Conservation (phyloP, 441 rosid genomes). For the Jatropha multifida region DNA sequence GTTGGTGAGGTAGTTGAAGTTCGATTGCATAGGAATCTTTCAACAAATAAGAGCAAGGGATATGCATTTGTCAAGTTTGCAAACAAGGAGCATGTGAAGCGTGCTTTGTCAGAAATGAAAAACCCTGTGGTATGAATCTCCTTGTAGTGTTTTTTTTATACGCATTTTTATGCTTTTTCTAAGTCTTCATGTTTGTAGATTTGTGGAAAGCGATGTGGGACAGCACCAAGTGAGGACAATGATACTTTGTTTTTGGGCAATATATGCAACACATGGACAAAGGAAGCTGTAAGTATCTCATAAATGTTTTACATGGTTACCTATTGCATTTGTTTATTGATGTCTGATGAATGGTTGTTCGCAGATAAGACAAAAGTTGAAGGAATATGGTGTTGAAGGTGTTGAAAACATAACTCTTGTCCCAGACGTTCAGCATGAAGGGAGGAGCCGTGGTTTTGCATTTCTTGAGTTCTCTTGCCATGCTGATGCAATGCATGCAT, state of each 20-base stretch:
- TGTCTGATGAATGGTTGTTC: conserved; percentile 25
- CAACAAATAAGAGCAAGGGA: conserved; percentile 50
- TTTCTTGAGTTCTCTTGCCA: conserved; percentile 67
- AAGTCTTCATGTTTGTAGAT: conserved; percentile 37
- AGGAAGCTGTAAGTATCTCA: conserved; percentile 58
- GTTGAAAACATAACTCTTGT: conserved; percentile 60
- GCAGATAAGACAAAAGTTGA: conserved; percentile 64
- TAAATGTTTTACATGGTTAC: conserved; percentile 9
- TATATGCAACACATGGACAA: conserved; percentile 73
- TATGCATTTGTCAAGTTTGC: conserved; percentile 68
- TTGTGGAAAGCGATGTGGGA: conserved; percentile 65
- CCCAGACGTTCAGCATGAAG: conserved; percentile 63
- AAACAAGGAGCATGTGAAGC: conserved; percentile 54
- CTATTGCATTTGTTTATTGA: conserved; percentile 21
- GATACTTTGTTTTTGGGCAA: conserved; percentile 65
- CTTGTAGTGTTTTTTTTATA: conserved; percentile 3
- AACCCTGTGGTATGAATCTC: conserved; percentile 54
- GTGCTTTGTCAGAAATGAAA: conserved; percentile 62
- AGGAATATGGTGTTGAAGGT: conserved; percentile 54
- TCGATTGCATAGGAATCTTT: conserved; percentile 45
- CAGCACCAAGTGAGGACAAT: conserved; percentile 70
- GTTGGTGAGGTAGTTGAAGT: conserved; percentile 63
- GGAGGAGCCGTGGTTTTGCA: conserved; percentile 72
- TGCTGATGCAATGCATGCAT: conserved; percentile 61
- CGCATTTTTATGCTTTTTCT: conserved; percentile 9